Conservation (phyloP, 176 grass and related monocot genomes). For the Stipa capillata region DNA sequence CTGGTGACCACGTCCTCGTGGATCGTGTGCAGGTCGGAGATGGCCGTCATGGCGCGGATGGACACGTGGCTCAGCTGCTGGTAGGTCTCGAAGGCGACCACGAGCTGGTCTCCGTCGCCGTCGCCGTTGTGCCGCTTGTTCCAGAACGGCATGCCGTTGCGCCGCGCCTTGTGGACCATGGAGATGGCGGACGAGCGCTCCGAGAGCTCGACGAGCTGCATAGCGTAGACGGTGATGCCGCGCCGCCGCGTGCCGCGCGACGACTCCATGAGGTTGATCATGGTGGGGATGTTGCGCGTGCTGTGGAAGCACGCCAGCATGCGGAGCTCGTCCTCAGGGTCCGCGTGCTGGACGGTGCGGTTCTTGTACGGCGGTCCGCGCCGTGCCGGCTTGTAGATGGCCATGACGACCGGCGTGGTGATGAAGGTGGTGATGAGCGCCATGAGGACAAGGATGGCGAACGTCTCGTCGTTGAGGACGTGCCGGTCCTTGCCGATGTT, state of each 20-base stretch:
- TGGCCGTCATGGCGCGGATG: constrained; percentile 52
- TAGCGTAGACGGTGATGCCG: constrained; percentile 43
- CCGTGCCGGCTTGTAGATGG: constrained; percentile 46
- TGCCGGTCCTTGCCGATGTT: constrained; percentile 57
- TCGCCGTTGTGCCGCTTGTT: constrained; percentile 20
- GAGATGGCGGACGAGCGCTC: constrained; percentile 52
- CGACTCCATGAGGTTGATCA: constrained; percentile 55
- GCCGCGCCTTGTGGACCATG: constrained; percentile 50
- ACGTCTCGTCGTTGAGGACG: constrained; percentile 59
- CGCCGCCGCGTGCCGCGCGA: constrained; percentile 35
- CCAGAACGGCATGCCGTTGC: constrained; percentile 58
- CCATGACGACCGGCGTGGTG: constrained; percentile 51
- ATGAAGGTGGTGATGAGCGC: constrained; percentile 61
- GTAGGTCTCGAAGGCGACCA: constrained; percentile 54
- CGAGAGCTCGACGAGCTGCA: constrained; percentile 57
- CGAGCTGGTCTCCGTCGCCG: constrained; percentile 25
- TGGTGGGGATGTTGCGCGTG: constrained; percentile 54
- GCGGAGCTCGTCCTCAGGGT: constrained; percentile 44
- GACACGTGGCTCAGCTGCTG: constrained; percentile 43
- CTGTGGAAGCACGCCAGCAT: constrained; percentile 62
- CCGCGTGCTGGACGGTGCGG: constrained; percentile 21
- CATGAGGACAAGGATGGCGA: constrained; percentile 68
- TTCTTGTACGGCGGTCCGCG: constrained; percentile 40
- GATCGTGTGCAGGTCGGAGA: constrained; percentile 51
- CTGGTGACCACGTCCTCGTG: constrained; percentile 54